Evolutionary conservation across 1,284 basidiomycete species (phyloP).

Genomic region (Ceratobasidium sp.): DNA sequence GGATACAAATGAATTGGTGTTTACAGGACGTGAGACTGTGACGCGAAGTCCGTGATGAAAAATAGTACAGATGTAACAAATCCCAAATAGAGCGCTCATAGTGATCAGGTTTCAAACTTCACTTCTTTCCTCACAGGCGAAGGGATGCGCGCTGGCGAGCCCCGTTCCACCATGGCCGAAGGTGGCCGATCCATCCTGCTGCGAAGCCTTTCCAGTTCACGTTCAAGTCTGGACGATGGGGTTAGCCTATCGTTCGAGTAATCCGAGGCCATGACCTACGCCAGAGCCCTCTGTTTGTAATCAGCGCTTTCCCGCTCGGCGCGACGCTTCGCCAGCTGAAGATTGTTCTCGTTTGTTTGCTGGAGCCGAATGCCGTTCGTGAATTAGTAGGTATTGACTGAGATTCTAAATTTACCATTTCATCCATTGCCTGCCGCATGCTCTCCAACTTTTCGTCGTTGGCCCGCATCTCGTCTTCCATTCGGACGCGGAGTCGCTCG

Average conservation of each 20-base stretch:
- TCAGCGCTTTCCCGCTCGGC: slow-evolving; percentile 77
- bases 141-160: slow-evolving; percentile 23
- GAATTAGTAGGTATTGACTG: neutral
- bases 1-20: slow-evolving; percentile 18
- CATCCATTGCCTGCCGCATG: slow-evolving; percentile 65
- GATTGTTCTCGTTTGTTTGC: slow-evolving; percentile 72
- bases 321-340: slow-evolving; percentile 73
- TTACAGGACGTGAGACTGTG: slow-evolving; percentile 12
- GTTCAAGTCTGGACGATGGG: slow-evolving; percentile 59
- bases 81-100: neutral
- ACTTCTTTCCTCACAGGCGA: slow-evolving; percentile 33
- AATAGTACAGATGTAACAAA: slow-evolving; percentile 31
- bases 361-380: slow-evolving; percentile 46
- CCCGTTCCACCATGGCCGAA: slow-evolving; percentile 40
- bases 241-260: neutral
- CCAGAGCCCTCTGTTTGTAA: slow-evolving; percentile 70
- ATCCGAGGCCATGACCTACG: slow-evolving; percentile 60
- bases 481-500: slow-evolving; percentile 62
- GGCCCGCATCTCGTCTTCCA: slow-evolving; percentile 68
- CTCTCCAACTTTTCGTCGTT: slow-evolving; percentile 63
- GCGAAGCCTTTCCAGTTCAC: slow-evolving; percentile 72
- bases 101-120: slow-evolving; percentile 34
- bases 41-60: slow-evolving; percentile 10
- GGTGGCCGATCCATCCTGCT: slow-evolving; percentile 62
- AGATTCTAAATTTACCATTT: slow-evolving; percentile 55